Base-by-base conservation (phyloP, 148 eudicot species). In the Heliamphora exappendiculata region DNA sequence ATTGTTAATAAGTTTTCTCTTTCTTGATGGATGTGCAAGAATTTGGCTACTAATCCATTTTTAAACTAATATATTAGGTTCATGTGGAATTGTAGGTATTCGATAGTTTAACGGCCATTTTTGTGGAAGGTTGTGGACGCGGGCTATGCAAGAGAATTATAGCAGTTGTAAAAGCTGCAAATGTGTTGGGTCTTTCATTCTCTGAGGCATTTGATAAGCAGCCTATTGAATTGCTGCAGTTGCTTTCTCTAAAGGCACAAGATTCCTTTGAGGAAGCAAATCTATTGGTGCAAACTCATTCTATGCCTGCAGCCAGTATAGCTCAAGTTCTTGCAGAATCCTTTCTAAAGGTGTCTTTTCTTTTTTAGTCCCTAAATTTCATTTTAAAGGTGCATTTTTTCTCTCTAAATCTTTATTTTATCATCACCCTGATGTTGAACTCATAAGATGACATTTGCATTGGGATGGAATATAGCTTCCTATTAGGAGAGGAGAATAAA, bases 181-280 rank as follows among this genome's bases (percentile, higher is more conserved):
- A 90, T 78, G 80, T 90, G 75, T 84, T 94, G 83, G 97, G 88
- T 74, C 71, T 92, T 67, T 78, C 92, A 69, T 94, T 94, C 78
- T 76, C 85, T 39, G 97, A 94, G 88, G 98, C 98, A 76, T 94
- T 88, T 85, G 92, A 86, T 76, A 92, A 90, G 85, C 90, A 89
- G 81, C 97, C 98, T 44, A 83, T 89, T 77, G 97, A 92, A 78
- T 83, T 92, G 72, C 80, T 94, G 75, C 98, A 94, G 82, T 81
- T 94, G 85, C 93, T 94, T 76, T 90, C 98, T 83, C 98, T 94
- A 75, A 94, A 92, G 87, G 98, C 97, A 29, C 98, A 94, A 84
- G 98, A 94, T 79, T 94, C 98, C 39, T 94, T 89, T 71, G 92
- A 92, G 55, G 97, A 94, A 87, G 96, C 98, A 59, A 79, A 84